Base-by-base conservation (phyloP, 257 asterid species). In the Echites panduratus region DNA sequence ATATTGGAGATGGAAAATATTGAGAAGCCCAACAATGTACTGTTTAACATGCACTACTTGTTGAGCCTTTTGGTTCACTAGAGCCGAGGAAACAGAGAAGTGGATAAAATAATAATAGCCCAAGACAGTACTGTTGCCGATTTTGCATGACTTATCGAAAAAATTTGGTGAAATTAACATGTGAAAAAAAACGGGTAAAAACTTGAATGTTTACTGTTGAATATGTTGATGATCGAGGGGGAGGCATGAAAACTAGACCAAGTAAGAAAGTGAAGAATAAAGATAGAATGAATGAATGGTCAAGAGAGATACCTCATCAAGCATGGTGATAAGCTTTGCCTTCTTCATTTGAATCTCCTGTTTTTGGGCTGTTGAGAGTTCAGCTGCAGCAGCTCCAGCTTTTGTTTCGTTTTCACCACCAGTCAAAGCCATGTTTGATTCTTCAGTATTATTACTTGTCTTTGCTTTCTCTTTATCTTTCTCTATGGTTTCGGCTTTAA, bases 271-370 rank as follows among this genome's bases (percentile, higher is more conserved):
- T 53, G 7, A 53, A 53, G 8, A 53, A 53, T 0, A 19, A 19
- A 17, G 11, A 50, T 14, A 16, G 11, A 24, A 10, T 0, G 4
- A 22, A 4, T 26, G 20, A 47, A 38, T 47, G 14, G 38, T 48
- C 9, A 40, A 26, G n/a, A 53, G 40, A 32, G 1, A 3, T 49
- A 91, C 97, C 96, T 91, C 96, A 70, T 91, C 91, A 22, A 89
- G 79, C 93, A 91, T 85, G 89, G 66, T 82, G 52, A 76, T 72
- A 57, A 89, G 95, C 70, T 88, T 89, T 20, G 93, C 84, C 80
- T 88, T 89, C 83, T 87, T 91, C 93, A 85, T 88, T 82, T 88
- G 95, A 79, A 88, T 83, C 79, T 89, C 97, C 50, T 89, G 97
- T 32, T 86, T 91, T 72, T 86, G 89, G 20, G 96, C 85, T 17